A percentile compares a stretch with the other conserved stretches of the same genome.
phyloP scores from a whole-genome alignment of 306 rosid species.

The Cucumis hystrix region DNA sequence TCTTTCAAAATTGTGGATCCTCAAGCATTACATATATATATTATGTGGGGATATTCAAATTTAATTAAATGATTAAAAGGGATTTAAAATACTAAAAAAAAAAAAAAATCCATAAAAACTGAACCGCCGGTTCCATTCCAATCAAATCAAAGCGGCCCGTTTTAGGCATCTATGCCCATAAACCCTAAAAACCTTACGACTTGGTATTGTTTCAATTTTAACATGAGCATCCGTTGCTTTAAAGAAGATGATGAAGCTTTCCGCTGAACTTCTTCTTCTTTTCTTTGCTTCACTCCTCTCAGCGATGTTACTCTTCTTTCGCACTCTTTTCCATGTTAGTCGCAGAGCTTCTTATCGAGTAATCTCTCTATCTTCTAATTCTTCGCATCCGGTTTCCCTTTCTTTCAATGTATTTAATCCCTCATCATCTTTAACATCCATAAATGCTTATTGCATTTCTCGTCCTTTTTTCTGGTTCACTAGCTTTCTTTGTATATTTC shows the following conservation, averaged over 20 bases:
- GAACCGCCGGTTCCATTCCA: background rate
- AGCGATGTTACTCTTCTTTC: conserved; percentile 45
- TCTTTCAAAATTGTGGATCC: too few species aligned
- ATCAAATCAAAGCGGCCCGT: background rate
- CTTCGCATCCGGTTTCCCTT: conserved; percentile 6
- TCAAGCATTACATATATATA: too few species aligned
- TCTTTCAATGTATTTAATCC: conserved; percentile 12
- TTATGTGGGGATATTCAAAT: too few species aligned
- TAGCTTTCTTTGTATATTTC: conserved; percentile 35
- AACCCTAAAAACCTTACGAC: background rate
- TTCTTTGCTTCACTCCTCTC: conserved; percentile 1
- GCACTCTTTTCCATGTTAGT: conserved; percentile 41
- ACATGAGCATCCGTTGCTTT: conserved; percentile 15
- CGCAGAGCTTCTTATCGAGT: conserved; percentile 48
- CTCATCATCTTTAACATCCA: conserved; percentile 4
- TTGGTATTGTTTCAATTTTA: background rate
- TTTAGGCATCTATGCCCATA: background rate
- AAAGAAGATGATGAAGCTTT: conserved; percentile 8
- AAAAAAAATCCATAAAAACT: too few species aligned
- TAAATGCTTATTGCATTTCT: conserved; percentile 20
- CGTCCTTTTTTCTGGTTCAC: conserved; percentile 47
- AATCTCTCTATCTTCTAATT: conserved; percentile 34
- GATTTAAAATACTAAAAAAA: too few species aligned
- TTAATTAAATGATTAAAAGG: too few species aligned
- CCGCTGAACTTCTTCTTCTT: background rate